Evolutionary conservation across 345 rosid genomes (phyloP).

Genomic region (Carallia pectinifolia): DNA sequence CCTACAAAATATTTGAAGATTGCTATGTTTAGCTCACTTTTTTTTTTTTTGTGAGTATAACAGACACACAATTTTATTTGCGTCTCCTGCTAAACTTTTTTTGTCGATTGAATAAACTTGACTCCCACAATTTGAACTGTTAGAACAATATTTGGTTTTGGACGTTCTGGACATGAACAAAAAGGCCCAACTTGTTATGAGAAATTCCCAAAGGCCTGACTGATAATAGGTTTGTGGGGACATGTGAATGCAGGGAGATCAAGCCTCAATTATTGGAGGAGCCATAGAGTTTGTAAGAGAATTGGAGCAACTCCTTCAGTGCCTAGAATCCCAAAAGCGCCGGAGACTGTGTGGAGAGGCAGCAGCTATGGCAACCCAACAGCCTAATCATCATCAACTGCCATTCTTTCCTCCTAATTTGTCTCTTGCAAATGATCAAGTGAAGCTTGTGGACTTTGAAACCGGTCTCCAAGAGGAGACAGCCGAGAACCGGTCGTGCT

Average conservation of each 20-base stretch:
- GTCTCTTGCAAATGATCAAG: conserved; percentile 37
- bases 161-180: too few species aligned
- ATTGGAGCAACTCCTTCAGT: conserved; percentile 83
- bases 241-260: conserved; percentile 62
- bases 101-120: too few species aligned
- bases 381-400: conserved; percentile 29
- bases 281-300: conserved; percentile 95
- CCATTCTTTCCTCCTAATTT: conserved; percentile 33
- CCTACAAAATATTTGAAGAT: too few species aligned
- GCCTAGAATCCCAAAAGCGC: conserved; percentile 87
- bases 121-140: too few species aligned
- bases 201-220: too few species aligned
- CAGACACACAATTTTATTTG: too few species aligned
- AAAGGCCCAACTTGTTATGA: too few species aligned
- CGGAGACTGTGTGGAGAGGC: conserved; percentile 61
- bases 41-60: too few species aligned
- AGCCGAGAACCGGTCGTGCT: conserved; percentile 77
- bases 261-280: conserved; percentile 97
- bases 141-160: too few species aligned
- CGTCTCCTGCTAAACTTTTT: too few species aligned
- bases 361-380: conserved; percentile 24
- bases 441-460: conserved; percentile 41
- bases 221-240: too few species aligned
- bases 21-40: too few species aligned
- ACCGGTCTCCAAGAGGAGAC: conserved; percentile 62